These are phyloP conservation scores for Fusarium poae DNA, from an alignment of 2,329 filamentous ascomycete species.

Conservation along the genomic window DNA sequence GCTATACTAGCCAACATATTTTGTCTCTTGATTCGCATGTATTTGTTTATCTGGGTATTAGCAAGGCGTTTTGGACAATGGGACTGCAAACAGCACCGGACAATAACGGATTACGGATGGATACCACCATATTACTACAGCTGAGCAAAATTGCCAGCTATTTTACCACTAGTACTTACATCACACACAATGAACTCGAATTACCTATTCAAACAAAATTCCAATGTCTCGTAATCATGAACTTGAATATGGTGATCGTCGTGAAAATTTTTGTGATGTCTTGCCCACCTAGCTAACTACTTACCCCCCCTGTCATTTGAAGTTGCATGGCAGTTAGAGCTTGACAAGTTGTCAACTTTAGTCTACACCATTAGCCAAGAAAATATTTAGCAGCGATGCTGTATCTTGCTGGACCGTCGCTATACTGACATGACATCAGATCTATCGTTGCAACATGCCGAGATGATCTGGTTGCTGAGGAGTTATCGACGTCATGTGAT, in stretches of 20 bases:
- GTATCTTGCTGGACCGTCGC: conserved; percentile 12
- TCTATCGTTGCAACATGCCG: conserved; percentile 9
- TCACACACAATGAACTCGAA: conserved; percentile 24
- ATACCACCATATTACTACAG: conserved; percentile 33
- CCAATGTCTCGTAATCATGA: neutral
- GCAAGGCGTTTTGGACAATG: conserved; percentile 40
- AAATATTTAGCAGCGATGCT: neutral
- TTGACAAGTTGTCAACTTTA: neutral
- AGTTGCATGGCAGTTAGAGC: conserved; percentile 8
- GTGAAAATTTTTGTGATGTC: conserved; percentile 14
- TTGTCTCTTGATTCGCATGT: conserved; percentile 8
- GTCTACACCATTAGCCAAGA: conserved; percentile 5
- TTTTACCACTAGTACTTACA: conserved; percentile 27
- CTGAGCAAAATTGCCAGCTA: conserved; percentile 33
- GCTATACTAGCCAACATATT: conserved; percentile 31
- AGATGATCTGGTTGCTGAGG: conserved; percentile 12
- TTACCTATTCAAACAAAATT: conserved; percentile 14
- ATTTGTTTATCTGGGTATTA: conserved; percentile 27
- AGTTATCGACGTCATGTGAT: conserved; percentile 31
- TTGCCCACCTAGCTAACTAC: neutral
- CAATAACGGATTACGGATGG: conserved; percentile 35
- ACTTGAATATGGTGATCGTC: conserved; percentile 12
- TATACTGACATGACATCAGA: conserved; percentile 29
- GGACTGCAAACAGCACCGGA: conserved; percentile 17
- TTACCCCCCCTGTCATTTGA: neutral